These are phyloP conservation scores for Psilocybe azurescens DNA, from an alignment of 768 basidiomycete genomes.

Conservation along the genomic window DNA sequence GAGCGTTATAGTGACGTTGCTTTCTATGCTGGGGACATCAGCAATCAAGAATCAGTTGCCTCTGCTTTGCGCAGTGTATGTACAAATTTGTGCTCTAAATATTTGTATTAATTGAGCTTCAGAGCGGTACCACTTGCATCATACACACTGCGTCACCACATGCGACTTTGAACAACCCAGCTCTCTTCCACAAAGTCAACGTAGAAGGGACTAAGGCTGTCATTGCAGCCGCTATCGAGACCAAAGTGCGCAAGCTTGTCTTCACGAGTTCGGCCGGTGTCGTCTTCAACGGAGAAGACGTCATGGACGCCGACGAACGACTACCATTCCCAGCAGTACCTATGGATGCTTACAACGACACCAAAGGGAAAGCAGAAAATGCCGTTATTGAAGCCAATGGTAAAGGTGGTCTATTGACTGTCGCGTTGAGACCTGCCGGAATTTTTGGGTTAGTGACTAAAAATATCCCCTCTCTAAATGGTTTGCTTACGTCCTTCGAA, in stretches of 20 bases:
- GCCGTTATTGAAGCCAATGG: conserved; percentile 88
- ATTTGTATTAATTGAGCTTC: conserved; percentile 7
- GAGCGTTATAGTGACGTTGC: conserved; percentile 87
- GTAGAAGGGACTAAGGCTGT: conserved; percentile 89
- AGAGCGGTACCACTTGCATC: conserved; percentile 88
- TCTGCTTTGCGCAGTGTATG: conserved; percentile 76
- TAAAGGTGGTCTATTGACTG: conserved; percentile 82
- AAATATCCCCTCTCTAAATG: too few relatives aligned
- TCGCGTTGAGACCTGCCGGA: conserved; percentile 89
- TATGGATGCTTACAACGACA: conserved; percentile 92
- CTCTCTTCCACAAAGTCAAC: conserved; percentile 91
- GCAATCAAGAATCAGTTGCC: conserved; percentile 72
- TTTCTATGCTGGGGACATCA: conserved; percentile 92
- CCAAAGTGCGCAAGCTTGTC: conserved; percentile 83
- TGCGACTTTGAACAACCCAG: conserved; percentile 64
- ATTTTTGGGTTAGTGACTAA: conserved; percentile 87
- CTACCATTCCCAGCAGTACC: conserved; percentile 72
- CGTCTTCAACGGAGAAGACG: conserved; percentile 81
- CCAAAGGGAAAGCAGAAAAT: conserved; percentile 89
- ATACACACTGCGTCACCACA: conserved; percentile 94
- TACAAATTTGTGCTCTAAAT: conserved; percentile 11
- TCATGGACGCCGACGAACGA: conserved; percentile 90
- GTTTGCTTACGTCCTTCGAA: conserved; percentile 8
- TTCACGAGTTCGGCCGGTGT: conserved; percentile 95
- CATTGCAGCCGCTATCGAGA: conserved; percentile 78